Evolutionary conservation across 2,329 filamentous ascomycete species (phyloP), one percentile per base, ranked within the genome.

Genomic region (Didymella pomorum): DNA sequence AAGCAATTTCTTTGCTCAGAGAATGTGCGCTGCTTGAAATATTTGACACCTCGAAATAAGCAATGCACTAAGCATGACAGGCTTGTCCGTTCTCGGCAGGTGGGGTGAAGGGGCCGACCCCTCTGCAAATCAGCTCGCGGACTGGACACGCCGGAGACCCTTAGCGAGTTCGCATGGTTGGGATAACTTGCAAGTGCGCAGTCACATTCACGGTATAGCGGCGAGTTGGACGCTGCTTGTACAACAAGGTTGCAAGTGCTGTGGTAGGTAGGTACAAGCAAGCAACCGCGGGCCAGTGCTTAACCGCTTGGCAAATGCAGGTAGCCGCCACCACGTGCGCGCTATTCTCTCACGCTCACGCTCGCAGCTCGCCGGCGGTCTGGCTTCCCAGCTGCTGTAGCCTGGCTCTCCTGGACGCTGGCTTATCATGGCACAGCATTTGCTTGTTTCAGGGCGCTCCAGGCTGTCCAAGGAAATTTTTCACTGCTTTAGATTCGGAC

Each of bases 211-310:
- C n/a, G n/a, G n/a, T 12, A 41, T 11, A 41, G 37, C 20, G 4
- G 14, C 20, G 11, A 18, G 18, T 12, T 31, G 23, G 7, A 29
- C n/a, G 21, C 42, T 21, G 18, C 12, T 43, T 10, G n/a, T 12
- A 26, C 18, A 16, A n/a, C 3, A 21, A 16, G 9, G 25, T 16
- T 16, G 11, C 26, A 28, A 35, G 18, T 11, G 18, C 28, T 25
- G 37, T 29, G 23, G 52, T 50, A n/a, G 23, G 45, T 50, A n/a
- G 21, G 45, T 50, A n/a, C n/a, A 33, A 46, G 9, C 23, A 56
- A 56, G 53, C 53, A 56, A 39, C 18, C 29, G 16, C 29, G 21
- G 20, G 10, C 10, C 31, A 39, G 25, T 56, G 53, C 53, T 51
- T 51, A 31, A 10, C 14, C 20, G 31, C n/a, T 45, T 46, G 20